A percentile compares a stretch with the other conserved stretches of the same genome.
Conservation (phyloP, 164 flowering plant genomes). For the Sextonia rubra region DNA sequence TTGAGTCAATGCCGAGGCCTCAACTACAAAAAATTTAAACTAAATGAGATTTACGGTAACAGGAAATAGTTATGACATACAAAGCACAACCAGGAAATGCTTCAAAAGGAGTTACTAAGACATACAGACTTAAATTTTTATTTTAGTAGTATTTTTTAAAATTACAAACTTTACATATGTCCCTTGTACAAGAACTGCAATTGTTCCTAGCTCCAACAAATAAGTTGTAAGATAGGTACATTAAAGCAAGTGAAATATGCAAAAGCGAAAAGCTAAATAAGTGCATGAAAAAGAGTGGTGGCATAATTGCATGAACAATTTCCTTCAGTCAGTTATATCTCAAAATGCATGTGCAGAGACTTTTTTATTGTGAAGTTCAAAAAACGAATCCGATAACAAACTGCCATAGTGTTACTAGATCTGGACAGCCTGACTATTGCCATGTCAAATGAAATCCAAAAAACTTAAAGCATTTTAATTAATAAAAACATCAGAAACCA, state of each 20-base stretch:
- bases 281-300: not conserved
- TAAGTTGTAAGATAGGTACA: not conserved
- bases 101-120: not conserved
- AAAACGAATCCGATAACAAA: too few relatives aligned
- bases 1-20: constrained; percentile 31
- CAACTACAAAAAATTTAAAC: constrained; percentile 26
- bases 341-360: too few relatives aligned
- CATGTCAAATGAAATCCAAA: too few relatives aligned
- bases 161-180: constrained; percentile 62
- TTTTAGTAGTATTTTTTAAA: not conserved
- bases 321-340: too few relatives aligned
- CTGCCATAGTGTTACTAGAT: too few relatives aligned
- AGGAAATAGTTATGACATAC: not conserved
- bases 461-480: too few relatives aligned
- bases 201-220: constrained; percentile 63
- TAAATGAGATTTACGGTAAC: not conserved
- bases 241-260: too few relatives aligned
- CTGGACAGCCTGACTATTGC: too few relatives aligned
- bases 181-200: constrained; percentile 53
- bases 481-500: too few relatives aligned
- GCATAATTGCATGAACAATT: not conserved
- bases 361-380: too few relatives aligned
- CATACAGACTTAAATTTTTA: too few relatives aligned
- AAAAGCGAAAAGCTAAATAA: not conserved
- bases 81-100: not conserved